Evolutionary conservation across 805 yeast species (phyloP), one percentile per base, ranked within the genome.

Genomic region (Cyberlindnera bimundalis): DNA sequence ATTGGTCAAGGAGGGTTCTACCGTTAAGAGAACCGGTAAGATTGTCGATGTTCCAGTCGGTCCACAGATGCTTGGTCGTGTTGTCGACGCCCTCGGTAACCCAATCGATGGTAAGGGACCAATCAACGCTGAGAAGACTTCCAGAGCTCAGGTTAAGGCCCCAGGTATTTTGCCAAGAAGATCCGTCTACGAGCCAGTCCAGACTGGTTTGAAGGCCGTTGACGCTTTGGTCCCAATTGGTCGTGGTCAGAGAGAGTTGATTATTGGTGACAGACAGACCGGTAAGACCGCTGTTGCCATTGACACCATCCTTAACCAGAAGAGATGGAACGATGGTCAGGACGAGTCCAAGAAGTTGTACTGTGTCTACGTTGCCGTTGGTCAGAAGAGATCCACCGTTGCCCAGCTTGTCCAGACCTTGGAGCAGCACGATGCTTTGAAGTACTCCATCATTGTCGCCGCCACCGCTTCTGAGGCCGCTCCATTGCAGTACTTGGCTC

Each of bases 381-480:
- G 99, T 74, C 99, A 93, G 81, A 93, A 93, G 85, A 89, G 99
- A 82, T 93, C 99, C 56, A 93, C 99, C 55, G 98, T 93, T 63
- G 99, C 99, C 63, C 99, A 93, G 79, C 86, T 93, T 65, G 96
- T 93, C 56, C 96, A 93, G 83, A 91, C 97, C 66, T 83, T 93
- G 68, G 99, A 93, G 81, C 91, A 89, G 71, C 77, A 89, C 70
- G 98, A 90, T 68, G 98, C 99, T 64, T 77, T 93, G 75, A 88
- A 93, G 77, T 93, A 93, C 83, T 71, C 97, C 64, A 84, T 93
- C 74, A 80, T 93, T 71, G 98, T 93, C 69, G 97, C 99, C 50
- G 99, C 99, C 62, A 93, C 99, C 63, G 99, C 99, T 59, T 93
- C 99, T 52, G 99, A 93, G 80, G 99, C 99, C 61, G 99, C 99